Base-by-base conservation (phyloP, 129 eudicot species). In the Gnaphalium uliginosum region DNA sequence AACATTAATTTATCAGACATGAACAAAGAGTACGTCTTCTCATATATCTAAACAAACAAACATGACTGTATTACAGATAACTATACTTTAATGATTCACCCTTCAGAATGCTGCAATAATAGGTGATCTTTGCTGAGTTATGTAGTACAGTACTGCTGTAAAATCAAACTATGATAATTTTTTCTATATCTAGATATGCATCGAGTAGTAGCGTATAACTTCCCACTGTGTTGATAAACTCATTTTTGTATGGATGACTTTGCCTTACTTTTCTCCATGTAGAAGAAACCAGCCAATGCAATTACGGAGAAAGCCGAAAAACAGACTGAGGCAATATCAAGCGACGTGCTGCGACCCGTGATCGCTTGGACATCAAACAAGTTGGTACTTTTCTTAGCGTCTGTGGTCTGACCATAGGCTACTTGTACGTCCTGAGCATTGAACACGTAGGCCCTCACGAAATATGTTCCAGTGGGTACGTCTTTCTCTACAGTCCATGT, bases 221-320 rank as follows among this genome's bases (percentile, higher is more conserved):
- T 35, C 17, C 68, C 53, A 25, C 66, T 8, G 0, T 24, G 6
- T 61, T 61, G 33, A 61, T 14, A 15, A 14, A 3, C 53, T 66
- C 53, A 10, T 66, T 19, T 66, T 46, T 66, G 15, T 66, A 15
- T 15, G 18, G 71, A 32, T 32, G 71, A 50, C 72, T 73, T 91
- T 26, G 81, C 81, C 82, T 73, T 88, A 1, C 87, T 86, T 72
- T 88, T 88, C 77, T 91, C 96, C 84, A 83, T 18, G 85, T 74
- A 83, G 81, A 88, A 91, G 86, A 92, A 85, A 1, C 86, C 88
- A 32, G 83, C 74, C 79, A 88, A 71, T 21, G 95, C 79, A 33
- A 88, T 51, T 0, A 91, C 21, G 4, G 90, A 85, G 78, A 92
- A 88, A 35, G 81, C 78, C 24, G 96, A 91, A 86, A 89, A 91